Evolutionary conservation across 495 filamentous ascomycete genomes (phyloP), one percentile per base, ranked within the genome.

Genomic region (Coniosporium apollinis): DNA sequence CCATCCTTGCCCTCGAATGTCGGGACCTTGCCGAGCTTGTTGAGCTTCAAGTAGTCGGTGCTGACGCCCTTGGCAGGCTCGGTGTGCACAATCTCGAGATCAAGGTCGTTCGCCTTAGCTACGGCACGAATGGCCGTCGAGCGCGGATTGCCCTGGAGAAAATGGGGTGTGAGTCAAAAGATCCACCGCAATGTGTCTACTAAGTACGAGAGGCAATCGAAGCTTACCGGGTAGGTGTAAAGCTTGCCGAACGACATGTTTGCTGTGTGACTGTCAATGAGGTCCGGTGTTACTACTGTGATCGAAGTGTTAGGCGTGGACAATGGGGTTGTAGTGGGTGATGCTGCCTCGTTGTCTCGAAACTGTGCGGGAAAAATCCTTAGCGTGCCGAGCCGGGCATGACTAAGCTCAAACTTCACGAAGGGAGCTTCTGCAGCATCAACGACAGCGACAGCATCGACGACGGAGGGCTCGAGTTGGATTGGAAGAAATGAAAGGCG

Each of bases 211-310:
- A 11, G 24, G 21, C 16, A 11, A n/a, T 3, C 30, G 7, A 28
- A 36, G 62, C 83, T 59, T 75, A 94, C 89, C 59, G 68, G 53
- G 57, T 71, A 74, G 57, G 74, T 78, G 69, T 89, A 96, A 51
- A 97, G 69, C 72, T 93, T 96, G 67, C 89, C 89, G 71, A 96
- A 96, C 44, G 76, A 61, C 81, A 87, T 91, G 58, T 65, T 81
- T n/a, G n/a, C n/a, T n/a, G n/a, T n/a, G n/a, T n/a, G n/a, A n/a
- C n/a, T n/a, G n/a, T n/a, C n/a, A n/a, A n/a, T n/a, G n/a, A n/a
- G n/a, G n/a, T n/a, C n/a, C n/a, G n/a, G n/a, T n/a, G n/a, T n/a
- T n/a, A n/a, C n/a, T n/a, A n/a, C n/a, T n/a, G n/a, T n/a, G 33
- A 31, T 36, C 21, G 43, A 42, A 39, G 43, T 46, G 31, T 2